These are phyloP conservation scores for Lentinus brumalis DNA, from an alignment of 768 basidiomycete genomes.

Conservation along the genomic window DNA sequence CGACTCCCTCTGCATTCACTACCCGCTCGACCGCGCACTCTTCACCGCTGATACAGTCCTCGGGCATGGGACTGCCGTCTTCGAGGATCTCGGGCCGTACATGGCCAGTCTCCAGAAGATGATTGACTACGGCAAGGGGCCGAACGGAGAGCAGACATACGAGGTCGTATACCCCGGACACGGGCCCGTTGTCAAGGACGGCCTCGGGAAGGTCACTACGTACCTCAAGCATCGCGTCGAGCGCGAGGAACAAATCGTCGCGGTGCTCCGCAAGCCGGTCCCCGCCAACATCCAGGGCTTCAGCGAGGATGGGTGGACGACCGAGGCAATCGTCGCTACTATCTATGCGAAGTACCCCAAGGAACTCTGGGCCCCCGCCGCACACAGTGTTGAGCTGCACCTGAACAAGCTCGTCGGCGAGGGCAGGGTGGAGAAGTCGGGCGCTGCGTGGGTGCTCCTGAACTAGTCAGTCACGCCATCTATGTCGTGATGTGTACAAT, in stretches of 20 bases:
- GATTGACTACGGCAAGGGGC: constrained; percentile 35
- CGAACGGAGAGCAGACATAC: constrained; percentile 39
- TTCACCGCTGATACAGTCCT: constrained; percentile 93
- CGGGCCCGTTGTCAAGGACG: constrained; percentile 74
- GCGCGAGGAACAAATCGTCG: constrained; percentile 78
- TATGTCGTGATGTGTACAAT: neutral
- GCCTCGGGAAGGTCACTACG: constrained; percentile 56
- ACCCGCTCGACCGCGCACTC: constrained; percentile 69
- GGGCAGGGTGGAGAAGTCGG: constrained; percentile 44
- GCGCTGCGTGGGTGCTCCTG: constrained; percentile 19
- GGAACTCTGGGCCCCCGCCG: constrained; percentile 71
- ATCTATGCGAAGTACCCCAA: constrained; percentile 77
- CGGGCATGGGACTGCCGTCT: constrained; percentile 88
- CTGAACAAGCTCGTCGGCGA: constrained; percentile 73
- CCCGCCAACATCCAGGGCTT: constrained; percentile 24
- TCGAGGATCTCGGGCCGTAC: constrained; percentile 79
- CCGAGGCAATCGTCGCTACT: constrained; percentile 61
- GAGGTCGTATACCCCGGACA: constrained; percentile 83
- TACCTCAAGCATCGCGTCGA: constrained; percentile 84
- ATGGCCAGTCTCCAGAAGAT: constrained; percentile 63
- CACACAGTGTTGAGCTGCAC: constrained; percentile 69
- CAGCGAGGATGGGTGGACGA: constrained; percentile 47
- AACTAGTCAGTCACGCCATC: constrained; percentile 1
- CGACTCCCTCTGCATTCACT: constrained; percentile 79
- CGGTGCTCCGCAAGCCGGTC: constrained; percentile 42